Percentiles rank a stretch among this genome's conserved stretches.
Conservation (phyloP, 1,284 basidiomycete species). For the Porodaedalea pini region DNA sequence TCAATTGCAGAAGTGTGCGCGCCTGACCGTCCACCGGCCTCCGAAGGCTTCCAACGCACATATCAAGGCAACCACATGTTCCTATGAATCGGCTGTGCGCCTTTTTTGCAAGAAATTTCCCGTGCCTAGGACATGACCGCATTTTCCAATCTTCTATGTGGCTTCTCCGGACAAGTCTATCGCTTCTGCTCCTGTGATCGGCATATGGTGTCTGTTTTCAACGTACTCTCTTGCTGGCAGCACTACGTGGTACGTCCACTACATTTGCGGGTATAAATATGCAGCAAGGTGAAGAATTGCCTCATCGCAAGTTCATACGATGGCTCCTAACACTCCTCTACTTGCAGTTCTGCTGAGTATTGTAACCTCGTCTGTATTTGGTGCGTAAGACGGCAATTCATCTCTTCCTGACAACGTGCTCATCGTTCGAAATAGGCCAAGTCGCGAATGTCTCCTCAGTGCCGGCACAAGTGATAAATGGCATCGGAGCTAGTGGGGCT, state of each 20-base stretch:
- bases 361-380: background rate
- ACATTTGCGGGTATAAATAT: background rate
- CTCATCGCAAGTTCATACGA: background rate
- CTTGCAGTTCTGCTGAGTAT: background rate
- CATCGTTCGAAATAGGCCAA: slow-evolving; percentile 6
- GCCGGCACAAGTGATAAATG: slow-evolving; percentile 25
- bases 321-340: background rate
- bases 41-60: background rate
- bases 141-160: background rate
- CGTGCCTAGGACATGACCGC: background rate
- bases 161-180: background rate
- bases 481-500: slow-evolving; percentile 28
- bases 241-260: background rate
- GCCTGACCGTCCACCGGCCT: background rate
- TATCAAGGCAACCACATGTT: background rate
- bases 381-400: background rate
- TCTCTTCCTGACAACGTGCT: background rate
- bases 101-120: background rate
- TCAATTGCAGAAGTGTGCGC: background rate
- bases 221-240: background rate
- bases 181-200: background rate
- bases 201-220: background rate
- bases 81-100: background rate
- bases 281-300: background rate
- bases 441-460: slow-evolving; percentile 19